A percentile compares a stretch with the other conserved stretches of the same genome.
Conservation (phyloP, 371 early-diverging fungal genomes). For the Mortierella sp. region DNA sequence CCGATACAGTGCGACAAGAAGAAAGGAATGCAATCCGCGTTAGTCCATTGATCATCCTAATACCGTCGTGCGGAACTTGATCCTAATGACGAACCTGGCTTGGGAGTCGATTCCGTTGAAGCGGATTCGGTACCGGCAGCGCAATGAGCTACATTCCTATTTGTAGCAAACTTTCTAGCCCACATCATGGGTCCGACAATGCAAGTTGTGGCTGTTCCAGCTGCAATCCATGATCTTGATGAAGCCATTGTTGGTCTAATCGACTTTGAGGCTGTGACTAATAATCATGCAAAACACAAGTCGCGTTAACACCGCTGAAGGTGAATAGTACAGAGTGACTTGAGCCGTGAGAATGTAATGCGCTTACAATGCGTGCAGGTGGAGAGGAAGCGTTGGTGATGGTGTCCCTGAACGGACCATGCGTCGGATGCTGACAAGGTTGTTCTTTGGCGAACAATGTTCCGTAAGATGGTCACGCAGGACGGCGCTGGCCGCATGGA, state of each 20-base stretch:
- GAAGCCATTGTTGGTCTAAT: background rate
- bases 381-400: slow-evolving; percentile 30
- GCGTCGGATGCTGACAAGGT: background rate
- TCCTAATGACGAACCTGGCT: background rate
- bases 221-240: slow-evolving; percentile 14
- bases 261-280: background rate
- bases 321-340: too few species aligned
- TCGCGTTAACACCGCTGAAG: too few species aligned
- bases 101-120: background rate
- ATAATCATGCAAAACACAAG: background rate
- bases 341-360: background rate
- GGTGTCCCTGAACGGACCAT: slow-evolving; percentile 13
- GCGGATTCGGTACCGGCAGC: slow-evolving; percentile 3
- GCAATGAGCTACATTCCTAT: slow-evolving; percentile 25
- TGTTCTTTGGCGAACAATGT: background rate
- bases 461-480: background rate
- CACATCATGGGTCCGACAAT: slow-evolving; percentile 33
- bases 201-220: slow-evolving; percentile 26
- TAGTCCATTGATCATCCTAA: too few species aligned
- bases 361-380: slow-evolving; percentile 12
- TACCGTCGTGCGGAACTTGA: too few species aligned
- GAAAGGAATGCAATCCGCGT: background rate
- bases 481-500: slow-evolving; percentile 13
- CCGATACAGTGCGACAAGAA: too few species aligned
- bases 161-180: slow-evolving; percentile 7